Base-by-base conservation (phyloP, 345 rosid genomes). In the Abelmoschus esculentus region DNA sequence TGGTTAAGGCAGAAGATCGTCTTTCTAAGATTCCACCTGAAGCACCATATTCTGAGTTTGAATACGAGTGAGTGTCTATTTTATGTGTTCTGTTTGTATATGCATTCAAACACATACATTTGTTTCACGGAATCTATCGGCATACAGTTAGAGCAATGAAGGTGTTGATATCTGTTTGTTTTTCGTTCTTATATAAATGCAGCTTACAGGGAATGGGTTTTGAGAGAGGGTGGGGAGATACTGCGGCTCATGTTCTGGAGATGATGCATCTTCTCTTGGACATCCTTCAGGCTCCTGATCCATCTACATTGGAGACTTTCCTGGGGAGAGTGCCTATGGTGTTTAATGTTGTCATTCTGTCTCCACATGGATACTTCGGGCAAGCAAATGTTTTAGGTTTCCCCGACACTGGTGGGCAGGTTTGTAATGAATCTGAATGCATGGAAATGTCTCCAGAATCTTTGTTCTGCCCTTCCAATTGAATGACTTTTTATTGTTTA, bases 161-260 rank as follows among this genome's bases (percentile, higher is more conserved):
- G 63, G 15, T 73, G 32, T 49, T 70, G 42, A 22, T 52, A 40
- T 63, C 58, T 53, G 26, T 53, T 28, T 49, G 58, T 14, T 66
- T 26, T 52, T 36, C 61, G 19, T 40, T 63, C 10, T 38, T 66
- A 7, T 29, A 31, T 63, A 32, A 31, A 28, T 70, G 53, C 79
- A 90, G 93, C 18, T 47, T 92, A 44, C 99, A 95, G 79, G 99
- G 90, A 74, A 76, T 85, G 97, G 99, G 99, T 66, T 92, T 95
- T 80, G 99, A 90, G 90, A 90, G 81, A 86, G 99, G 99, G 47
- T 95, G 98, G 99, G 99, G 99, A 28, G 98, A 92, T 75, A 89
- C 89, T 61, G 98, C 99, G 31, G 81, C 32, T 7, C 75, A 89
- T 77, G 97, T 89, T 3, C 74, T 86, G 56, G 90, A 90, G 78